Evolutionary conservation across 192 early-diverging fungal species (phyloP), one percentile per base, ranked within the genome.

Genomic region (Coemansia sp.): DNA sequence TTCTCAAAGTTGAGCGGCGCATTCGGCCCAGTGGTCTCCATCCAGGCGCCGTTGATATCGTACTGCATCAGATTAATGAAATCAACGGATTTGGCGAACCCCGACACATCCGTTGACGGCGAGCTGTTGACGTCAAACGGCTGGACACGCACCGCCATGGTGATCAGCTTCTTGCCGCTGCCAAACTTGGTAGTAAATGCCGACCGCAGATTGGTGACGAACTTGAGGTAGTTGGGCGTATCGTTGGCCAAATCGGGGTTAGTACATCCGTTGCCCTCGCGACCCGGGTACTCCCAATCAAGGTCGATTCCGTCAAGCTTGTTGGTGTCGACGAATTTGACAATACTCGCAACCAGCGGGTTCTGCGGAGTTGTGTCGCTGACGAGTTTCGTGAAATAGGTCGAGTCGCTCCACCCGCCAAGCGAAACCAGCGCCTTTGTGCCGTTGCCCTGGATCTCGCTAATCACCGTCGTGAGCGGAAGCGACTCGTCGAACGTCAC

Each of bases 61-160:
- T 92, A 91, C 18, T 83, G 84, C 90, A 92, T 91, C 26, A 94
- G 57, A 39, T 91, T 89, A 57, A 90, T 85, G 37, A 80, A 86
- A 64, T 88, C 84, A 9, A 94, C 82, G 12, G 83, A 76, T 49
- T 86, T 81, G 54, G 85, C 87, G 81, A 86, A 91, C 10, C 61
- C 88, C n/a, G 83, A 77, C 11, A 91, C 81, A 42, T 90, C 84
- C 4, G 65, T 65, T 19, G 85, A 62, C 13, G 79, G 75, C 4
- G 79, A 79, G 18, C 72, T 69, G 23, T 79, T 67, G 21, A 75
- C 71, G 16, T 87, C 85, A 61, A 90, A 89, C 0, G 90, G 86
- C 45, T 86, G 69, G 32, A 87, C 84, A 18, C 88, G 83, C 9
- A 85, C 86, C 0, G 92, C 91, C 62, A 91, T 63, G 0, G 89